A percentile compares a stretch with the other conserved stretches of the same genome.
Conservation (phyloP, 208 protist genomes). For the Leishmania tarentolae region DNA sequence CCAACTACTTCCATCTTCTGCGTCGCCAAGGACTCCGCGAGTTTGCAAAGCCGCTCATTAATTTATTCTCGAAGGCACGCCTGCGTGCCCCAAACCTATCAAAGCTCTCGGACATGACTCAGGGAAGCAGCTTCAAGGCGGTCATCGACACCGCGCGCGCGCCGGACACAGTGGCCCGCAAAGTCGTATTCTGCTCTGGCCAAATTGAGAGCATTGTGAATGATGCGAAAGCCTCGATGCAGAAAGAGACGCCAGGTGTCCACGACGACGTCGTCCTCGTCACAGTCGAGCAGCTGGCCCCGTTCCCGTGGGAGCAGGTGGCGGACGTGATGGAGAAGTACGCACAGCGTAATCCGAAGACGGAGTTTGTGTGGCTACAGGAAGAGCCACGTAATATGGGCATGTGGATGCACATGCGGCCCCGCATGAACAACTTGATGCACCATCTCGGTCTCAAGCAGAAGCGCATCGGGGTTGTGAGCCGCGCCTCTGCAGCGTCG, state of each 20-base stretch:
- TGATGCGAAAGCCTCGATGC: slow-evolving; percentile 59
- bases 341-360: slow-evolving; percentile 72
- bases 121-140: slow-evolving; percentile 63
- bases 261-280: slow-evolving; percentile 92
- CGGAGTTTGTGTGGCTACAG: slow-evolving; percentile 96
- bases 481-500: slow-evolving; percentile 77
- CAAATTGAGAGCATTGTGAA: slow-evolving; percentile 98
- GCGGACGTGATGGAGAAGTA: slow-evolving; percentile 89
- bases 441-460: slow-evolving; percentile 55
- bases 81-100: slow-evolving; percentile 93
- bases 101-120: slow-evolving; percentile 70
- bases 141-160: slow-evolving; percentile 30
- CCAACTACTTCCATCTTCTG: slow-evolving; percentile 99
- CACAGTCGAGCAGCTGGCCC: slow-evolving; percentile 96
- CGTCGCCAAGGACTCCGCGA: slow-evolving; percentile 96
- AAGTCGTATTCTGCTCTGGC: slow-evolving; percentile 97
- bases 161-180: slow-evolving; percentile 62
- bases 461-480: slow-evolving; percentile 67
- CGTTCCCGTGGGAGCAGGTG: slow-evolving; percentile 98
- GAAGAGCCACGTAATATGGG: slow-evolving; percentile 99
- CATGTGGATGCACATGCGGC: slow-evolving; percentile 89
- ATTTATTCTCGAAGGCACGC: slow-evolving; percentile 94
- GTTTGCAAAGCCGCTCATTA: slow-evolving; percentile 98
- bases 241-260: slow-evolving; percentile 46
- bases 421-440: slow-evolving; percentile 81